Conservation (phyloP, 495 filamentous ascomycete genomes). For the Elasticomyces elasticus region DNA sequence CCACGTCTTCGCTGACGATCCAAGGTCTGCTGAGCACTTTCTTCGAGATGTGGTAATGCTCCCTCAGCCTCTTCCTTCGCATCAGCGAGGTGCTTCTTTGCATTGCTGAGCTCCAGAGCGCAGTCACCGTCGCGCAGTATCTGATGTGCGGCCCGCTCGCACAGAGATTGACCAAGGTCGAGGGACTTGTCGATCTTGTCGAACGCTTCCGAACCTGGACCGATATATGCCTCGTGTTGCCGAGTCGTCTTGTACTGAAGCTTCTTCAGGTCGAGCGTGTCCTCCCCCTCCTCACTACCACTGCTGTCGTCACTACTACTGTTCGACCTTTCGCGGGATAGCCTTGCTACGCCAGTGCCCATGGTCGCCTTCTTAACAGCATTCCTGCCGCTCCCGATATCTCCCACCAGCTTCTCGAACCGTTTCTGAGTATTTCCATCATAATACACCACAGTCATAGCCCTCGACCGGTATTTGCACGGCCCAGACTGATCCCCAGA, state of each 20-base stretch:
- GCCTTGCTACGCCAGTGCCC: constrained; percentile 50
- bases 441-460: constrained; percentile 81
- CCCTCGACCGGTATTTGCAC: constrained; percentile 55
- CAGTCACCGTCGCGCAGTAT: constrained; percentile 79
- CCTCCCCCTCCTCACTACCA: constrained; percentile 27
- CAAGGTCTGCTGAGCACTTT: constrained; percentile 1
- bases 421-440: constrained; percentile 73
- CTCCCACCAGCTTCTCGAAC: constrained; percentile 70
- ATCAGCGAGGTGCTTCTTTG: constrained; percentile 49
- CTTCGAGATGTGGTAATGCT: constrained; percentile 7
- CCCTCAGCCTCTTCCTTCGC: constrained; percentile 48
- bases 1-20: background rate
- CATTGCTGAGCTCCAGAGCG: constrained; percentile 56
- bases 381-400: constrained; percentile 70
- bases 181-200: constrained; percentile 66
- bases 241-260: constrained; percentile 12
- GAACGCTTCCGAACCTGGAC: constrained; percentile 33
- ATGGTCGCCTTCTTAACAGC: constrained; percentile 72
- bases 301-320: constrained; percentile 26
- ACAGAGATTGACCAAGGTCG: constrained; percentile 67
- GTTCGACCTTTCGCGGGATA: constrained; percentile 41
- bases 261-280: constrained; percentile 28
- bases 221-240: background rate
- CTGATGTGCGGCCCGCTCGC: constrained; percentile 77
- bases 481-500: constrained; percentile 37